Base-by-base conservation (phyloP, 352 stramenopile species). In the Blastocystis sp. region DNA sequence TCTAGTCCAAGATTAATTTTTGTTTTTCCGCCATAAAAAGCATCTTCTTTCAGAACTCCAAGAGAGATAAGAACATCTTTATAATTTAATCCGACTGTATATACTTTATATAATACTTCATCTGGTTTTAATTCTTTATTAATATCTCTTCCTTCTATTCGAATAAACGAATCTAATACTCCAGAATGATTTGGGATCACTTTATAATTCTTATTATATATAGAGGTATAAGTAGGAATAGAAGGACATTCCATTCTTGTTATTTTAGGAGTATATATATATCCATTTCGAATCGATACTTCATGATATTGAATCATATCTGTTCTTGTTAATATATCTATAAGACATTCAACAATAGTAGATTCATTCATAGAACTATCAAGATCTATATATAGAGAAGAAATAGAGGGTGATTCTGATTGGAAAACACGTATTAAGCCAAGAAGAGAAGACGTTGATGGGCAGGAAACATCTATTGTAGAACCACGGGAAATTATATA, bases 41-140 rank as follows among this genome's bases (percentile, higher is more conserved):
- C 52, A 41, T 62, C 52, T 41, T 44, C 52, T 21, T 62, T 62
- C 33, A 62, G 30, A 21, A 62, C 30, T 5, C 32, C 32, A 19
- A 62, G 30, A 2, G 52, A 39, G 30, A 62, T 62, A 39, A 62
- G 48, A 39, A 62, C 52, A 24, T 62, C 52, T 31, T 62, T 62
- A 30, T 62, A 62, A 16, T 62, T 62, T 4, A 62, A 42, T 35
- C 52, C 52, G 19, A 44, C 52, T 19, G 48, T 54, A 27, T 62
- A 10, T 0, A 62, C 52, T 7, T 28, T 30, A 30, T 54, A 30
- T 4, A 21, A 9, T n/a, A 62, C 52, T 18, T 62, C 52, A 11
- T 62, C 52, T 39, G 33, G 0, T 39, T 13, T 39, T 39, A n/a
- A n/a, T 39, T n/a, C 16, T n/a, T 39, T n/a, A 0, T 39, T 39